These are phyloP conservation scores for Annona squamosa DNA, from an alignment of 164 flowering plant genomes.

Conservation along the genomic window DNA sequence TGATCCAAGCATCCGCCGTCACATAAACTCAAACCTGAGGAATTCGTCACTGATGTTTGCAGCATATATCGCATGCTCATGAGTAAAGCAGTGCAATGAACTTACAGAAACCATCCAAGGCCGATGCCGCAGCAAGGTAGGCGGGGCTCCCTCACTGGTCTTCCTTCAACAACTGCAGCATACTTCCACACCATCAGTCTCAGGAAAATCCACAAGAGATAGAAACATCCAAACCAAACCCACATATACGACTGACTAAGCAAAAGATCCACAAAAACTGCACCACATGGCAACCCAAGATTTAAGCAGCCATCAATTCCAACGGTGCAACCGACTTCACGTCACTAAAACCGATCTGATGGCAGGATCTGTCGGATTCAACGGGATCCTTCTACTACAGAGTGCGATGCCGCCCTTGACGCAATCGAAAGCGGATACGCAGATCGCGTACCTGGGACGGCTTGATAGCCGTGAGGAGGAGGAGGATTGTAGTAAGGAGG, in stretches of 20 bases:
- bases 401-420: not conserved
- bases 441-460: conserved; percentile 27
- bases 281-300: not conserved
- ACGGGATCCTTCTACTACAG: not conserved
- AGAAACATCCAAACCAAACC: conserved; percentile 6
- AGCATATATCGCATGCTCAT: not conserved
- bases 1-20: not conserved
- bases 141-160: conserved; percentile 51
- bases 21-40: not conserved
- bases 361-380: not conserved
- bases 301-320: not conserved
- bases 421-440: not conserved
- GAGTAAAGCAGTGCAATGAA: conserved; percentile 3
- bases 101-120: conserved; percentile 91
- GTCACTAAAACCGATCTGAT: not conserved
- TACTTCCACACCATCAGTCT: conserved; percentile 26
- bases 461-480: not conserved
- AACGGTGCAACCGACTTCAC: not conserved
- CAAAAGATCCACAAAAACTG: not conserved
- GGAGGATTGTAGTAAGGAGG: conserved; percentile 26
- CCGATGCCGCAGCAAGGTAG: conserved; percentile 90
- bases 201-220: conserved; percentile 5
- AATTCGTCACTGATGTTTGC: not conserved
- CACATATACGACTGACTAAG: too few relatives aligned
- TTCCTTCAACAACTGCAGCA: conserved; percentile 49